Evolutionary conservation across 202 grass and related monocot genomes (phyloP), one percentile per base, ranked within the genome.

Genomic region (Carex sylvatica): DNA sequence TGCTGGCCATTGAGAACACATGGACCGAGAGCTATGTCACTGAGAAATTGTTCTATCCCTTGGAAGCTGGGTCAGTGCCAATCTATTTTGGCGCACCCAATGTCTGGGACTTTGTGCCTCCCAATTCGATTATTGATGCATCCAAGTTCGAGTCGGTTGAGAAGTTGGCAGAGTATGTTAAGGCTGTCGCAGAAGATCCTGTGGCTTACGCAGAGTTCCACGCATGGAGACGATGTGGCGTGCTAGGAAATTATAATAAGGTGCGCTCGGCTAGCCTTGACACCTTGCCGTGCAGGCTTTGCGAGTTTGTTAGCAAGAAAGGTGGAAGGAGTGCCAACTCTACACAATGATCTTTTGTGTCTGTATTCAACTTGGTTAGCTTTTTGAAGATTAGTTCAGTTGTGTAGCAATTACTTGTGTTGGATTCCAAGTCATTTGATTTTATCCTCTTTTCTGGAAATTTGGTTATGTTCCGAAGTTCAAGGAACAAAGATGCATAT

Each of bases 191-290:
- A 12, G 86, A 88, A 31, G 86, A 85, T 65, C 89, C 80, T 11
- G 74, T 91, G 42, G 86, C 89, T 26, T 86, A 84, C 38, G 83
- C 86, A n/a, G 89, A 88, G 89, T 91, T 80, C 79, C 79, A 88
- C 47, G 79, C 86, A 33, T 88, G 89, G 83, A 91, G 89, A 77
- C 76, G 80, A n/a, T 88, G 89, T n/a, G 74, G 83, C 36, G 82
- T 84, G 44, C 51, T 88, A 16, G 83, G 83, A 19, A 91, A 91
- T 63, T 91, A 91, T 68, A 53, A 51, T n/a, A 86, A 85, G 47
- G 51, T 70, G 13, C 30, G 80, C 26, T 67, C 61, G 0, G 61
- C 80, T 47, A 86, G 86, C 14, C 86, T 86, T 18, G 79, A 85
- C 53, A 83, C 83, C 14, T 79, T 89, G 81, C 88, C 88, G 22